Conservation (phyloP, 305 asterid genomes). For the Fraxinus xanthoxyloides region DNA sequence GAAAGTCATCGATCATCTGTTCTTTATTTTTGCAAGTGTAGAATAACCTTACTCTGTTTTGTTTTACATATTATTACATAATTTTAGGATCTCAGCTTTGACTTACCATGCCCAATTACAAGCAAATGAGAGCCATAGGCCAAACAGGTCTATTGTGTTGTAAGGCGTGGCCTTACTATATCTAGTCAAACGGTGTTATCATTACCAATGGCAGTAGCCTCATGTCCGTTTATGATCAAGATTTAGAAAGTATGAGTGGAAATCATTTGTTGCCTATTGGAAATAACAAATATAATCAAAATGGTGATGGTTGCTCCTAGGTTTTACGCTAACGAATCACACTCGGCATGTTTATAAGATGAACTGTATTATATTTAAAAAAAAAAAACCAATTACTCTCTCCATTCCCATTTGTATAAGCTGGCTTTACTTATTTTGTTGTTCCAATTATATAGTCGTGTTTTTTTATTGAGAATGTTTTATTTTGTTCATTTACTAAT, state of each 20-base stretch:
- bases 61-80: background rate
- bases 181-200: background rate
- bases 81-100: background rate
- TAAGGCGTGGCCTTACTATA: background rate
- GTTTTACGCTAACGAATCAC: background rate
- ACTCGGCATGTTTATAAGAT: background rate
- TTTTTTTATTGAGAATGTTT: no score
- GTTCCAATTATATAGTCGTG: no score
- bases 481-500: no score
- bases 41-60: background rate
- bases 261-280: background rate
- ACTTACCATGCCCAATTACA: background rate
- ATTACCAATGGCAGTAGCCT: background rate
- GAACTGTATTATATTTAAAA: background rate
- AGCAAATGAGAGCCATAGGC: background rate
- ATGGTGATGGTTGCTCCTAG: conserved; percentile 20
- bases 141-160: background rate
- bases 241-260: conserved; percentile 5
- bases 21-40: background rate
- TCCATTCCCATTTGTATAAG: no score
- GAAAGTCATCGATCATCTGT: background rate
- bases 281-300: conserved; percentile 16
- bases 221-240: conserved; percentile 18
- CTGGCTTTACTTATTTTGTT: no score
- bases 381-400: no score